These are phyloP conservation scores for Blastocladiella emersonii DNA, from an alignment of 371 early-diverging fungal species.

Conservation along the genomic window DNA sequence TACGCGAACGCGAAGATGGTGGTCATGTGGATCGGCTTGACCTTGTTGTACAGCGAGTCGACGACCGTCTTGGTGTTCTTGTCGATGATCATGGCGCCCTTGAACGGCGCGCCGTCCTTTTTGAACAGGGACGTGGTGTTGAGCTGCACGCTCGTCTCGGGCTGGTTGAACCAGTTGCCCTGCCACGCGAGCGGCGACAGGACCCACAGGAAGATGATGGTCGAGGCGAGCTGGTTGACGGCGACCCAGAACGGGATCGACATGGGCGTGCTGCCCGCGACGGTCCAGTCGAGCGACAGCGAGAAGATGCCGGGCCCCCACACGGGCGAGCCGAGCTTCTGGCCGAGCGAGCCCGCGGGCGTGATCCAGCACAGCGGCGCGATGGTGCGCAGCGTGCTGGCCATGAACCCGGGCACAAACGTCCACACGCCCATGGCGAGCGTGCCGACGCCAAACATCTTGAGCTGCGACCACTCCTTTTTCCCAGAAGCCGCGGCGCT, in stretches of 20 bases:
- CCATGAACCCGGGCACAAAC: not conserved
- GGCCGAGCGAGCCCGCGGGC: slow-evolving; percentile 17
- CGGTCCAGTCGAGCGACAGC: slow-evolving; percentile 23
- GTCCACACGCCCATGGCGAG: not conserved
- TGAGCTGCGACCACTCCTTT: not conserved
- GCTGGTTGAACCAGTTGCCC: slow-evolving; percentile 1
- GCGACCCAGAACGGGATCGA: slow-evolving; percentile 16
- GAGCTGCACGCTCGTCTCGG: not conserved
- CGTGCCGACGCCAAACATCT: not conserved
- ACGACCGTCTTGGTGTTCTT: not conserved
- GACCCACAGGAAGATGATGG: not conserved
- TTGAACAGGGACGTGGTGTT: not conserved
- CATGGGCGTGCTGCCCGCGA: slow-evolving; percentile 18
- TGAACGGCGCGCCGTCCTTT: not conserved
- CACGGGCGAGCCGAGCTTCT: slow-evolving; percentile 18
- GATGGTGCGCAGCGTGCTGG: slow-evolving; percentile 46
- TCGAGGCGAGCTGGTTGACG: not conserved
- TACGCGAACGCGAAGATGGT: slow-evolving; percentile 43
- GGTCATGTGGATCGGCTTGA: not conserved
- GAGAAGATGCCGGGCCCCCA: slow-evolving; percentile 24
- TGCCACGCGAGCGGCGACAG: not conserved
- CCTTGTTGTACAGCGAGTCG: not conserved
- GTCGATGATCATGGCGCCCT: not conserved
- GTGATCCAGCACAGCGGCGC: slow-evolving; percentile 60
- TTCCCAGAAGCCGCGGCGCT: not conserved